Evolutionary conservation across 345 rosid genomes (phyloP), one percentile per base, ranked within the genome.

Genomic region (Syzygium aromaticum): DNA sequence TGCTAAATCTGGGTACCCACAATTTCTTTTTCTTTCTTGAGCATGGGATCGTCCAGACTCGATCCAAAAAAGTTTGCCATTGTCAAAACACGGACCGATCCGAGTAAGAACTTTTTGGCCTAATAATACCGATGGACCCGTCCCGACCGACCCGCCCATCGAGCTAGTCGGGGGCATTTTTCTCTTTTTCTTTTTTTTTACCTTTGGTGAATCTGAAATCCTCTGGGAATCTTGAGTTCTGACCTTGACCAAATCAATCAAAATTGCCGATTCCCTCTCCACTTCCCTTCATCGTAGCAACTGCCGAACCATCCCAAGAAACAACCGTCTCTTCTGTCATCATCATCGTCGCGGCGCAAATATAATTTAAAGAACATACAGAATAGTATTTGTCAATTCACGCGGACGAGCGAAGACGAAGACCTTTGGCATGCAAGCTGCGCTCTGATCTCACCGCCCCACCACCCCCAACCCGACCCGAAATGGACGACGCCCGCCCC

Each of bases 111-210:
- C 6, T 63, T 27, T 57, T 4, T 9, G 63, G 25, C 63, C 6
- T 25, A 0, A 57, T 23, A 57, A n/a, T n/a, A n/a, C n/a, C n/a
- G n/a, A n/a, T n/a, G n/a, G n/a, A n/a, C n/a, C n/a, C n/a, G n/a
- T n/a, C n/a, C 25, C 23, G n/a, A 56, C 23, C n/a, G 6, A 27
- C 63, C n/a, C 13, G 11, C 63, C 63, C 6, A 0, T 27, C 11
- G 5, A 57, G 27, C 0, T 22, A 3, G n/a, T 56, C n/a, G 23
- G 5, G 40, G 40, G 22, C 19, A 6, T 19, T 19, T 21, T 0
- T 14, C 14, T 7, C 7, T 7, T 1, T 54, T 23, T 56, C 0
- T 54, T 21, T 21, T 10, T n/a, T 23, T 57, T 0, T 9, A n/a
- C 33, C 67, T 27, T 5, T 61, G 67, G 67, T 30, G 8, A n/a